phyloP scores from a whole-genome alignment of 2,329 filamentous ascomycete genomes.

The Scytalidium lignicola region DNA sequence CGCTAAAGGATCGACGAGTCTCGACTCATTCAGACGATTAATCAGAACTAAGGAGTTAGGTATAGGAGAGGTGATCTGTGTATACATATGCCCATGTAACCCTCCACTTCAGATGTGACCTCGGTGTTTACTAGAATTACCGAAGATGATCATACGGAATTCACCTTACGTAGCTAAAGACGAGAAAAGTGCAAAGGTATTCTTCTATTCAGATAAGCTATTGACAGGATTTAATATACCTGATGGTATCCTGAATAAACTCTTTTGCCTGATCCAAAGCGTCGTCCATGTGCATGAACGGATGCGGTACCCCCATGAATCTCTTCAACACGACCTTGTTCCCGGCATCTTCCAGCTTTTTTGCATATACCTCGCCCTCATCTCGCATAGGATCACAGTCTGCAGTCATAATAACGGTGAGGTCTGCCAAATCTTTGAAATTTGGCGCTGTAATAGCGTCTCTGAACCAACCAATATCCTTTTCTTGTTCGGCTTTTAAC shows the following conservation, averaged over 20 bases:
- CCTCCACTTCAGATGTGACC: no score
- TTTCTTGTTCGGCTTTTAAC: conserved; percentile 15
- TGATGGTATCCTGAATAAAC: conserved; percentile 27
- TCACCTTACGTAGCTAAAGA: no score
- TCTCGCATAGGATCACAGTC: conserved; percentile 41
- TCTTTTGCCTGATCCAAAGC: conserved; percentile 27
- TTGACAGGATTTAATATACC: not conserved
- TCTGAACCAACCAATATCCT: conserved; percentile 18
- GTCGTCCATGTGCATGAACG: conserved; percentile 43
- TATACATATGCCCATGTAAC: no score
- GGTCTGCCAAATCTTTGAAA: conserved; percentile 28
- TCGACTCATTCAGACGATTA: no score
- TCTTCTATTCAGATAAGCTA: not conserved
- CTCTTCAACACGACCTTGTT: conserved; percentile 40
- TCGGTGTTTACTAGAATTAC: no score
- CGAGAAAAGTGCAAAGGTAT: no score
- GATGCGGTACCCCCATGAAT: conserved; percentile 43
- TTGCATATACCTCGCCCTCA: conserved; percentile 43
- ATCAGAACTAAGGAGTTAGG: no score
- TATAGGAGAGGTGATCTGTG: no score
- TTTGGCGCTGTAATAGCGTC: conserved; percentile 32
- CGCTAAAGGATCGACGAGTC: no score
- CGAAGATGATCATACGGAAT: no score
- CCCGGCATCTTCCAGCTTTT: conserved; percentile 36
- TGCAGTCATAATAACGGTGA: conserved; percentile 37